Base-by-base conservation (phyloP, 257 asterid genomes). In the Solanum chiquidenum region DNA sequence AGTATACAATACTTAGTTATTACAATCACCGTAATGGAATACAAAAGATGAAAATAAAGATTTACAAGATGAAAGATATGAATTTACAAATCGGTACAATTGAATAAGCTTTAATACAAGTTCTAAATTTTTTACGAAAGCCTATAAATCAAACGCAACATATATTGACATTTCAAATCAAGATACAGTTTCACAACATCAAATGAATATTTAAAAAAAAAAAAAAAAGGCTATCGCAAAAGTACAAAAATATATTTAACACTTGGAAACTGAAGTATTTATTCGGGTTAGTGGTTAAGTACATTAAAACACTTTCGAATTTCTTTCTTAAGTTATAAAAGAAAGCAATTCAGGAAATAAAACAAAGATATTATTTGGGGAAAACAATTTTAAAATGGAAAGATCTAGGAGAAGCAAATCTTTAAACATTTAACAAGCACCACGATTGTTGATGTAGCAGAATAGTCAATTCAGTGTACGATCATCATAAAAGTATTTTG, bases 61-160 rank as follows among this genome's bases (percentile, higher is more conserved):
- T 44, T 44, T 44, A 44, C 14, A 79, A 68, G 68, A 58, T 46
- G 85, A 87, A 37, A 3, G 2, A 38, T 20, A 60, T 7, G 42
- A 75, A 83, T 80, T 84, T 86, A 75, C 89, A 6, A 90, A 95
- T 20, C 29, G 29, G 29, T 29, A 29, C 29, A 29, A 86, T 72
- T 37, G 91, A 42, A 89, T 95, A 96, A 73, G 83, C 90, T 83
- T 93, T 95, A 84, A 87, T 92, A 77, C 93, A 96, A 73, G 89
- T 90, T 92, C 98, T 95, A 91, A 40, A 90, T 58, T 23, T 5
- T 10, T 75, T 23, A 75, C 55, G 5, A 12, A 38, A 75, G 6
- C 83, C 21, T 75, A 23, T 75, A 5, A 23, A 38, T 75, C 34
- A 38, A 75, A 40, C 2, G 12, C 21, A 6, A 23, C 34, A n/a